Percentiles rank a stretch among this genome's conserved stretches.
These are phyloP conservation scores for Aspergillus pseudotamarii DNA, from an alignment of 2,329 filamentous ascomycete species.

Conservation along the genomic window DNA sequence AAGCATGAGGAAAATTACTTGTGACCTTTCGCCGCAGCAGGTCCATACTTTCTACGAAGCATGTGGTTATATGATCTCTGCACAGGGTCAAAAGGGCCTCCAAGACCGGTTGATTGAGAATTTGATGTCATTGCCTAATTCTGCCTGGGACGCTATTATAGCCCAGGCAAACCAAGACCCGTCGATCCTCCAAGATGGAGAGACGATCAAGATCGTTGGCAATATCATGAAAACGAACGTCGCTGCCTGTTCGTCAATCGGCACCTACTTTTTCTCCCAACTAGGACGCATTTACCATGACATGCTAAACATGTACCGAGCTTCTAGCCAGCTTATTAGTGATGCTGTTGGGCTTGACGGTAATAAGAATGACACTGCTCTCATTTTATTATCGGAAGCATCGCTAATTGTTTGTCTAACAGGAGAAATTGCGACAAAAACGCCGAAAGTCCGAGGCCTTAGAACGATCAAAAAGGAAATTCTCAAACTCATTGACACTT, in stretches of 20 bases:
- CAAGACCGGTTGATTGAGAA: conserved; percentile 91
- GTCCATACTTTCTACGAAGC: conserved; percentile 99
- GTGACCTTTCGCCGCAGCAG: conserved; percentile 92
- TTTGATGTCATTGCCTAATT: conserved; percentile 90
- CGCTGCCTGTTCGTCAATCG: conserved; percentile 95
- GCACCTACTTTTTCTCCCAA: conserved; percentile 96
- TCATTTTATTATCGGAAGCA: background rate
- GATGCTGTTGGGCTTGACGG: conserved; percentile 86
- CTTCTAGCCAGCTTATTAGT: conserved; percentile 94
- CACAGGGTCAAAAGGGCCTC: conserved; percentile 90
- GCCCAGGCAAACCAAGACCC: conserved; percentile 82
- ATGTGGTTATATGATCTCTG: conserved; percentile 98
- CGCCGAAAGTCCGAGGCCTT: conserved; percentile 91
- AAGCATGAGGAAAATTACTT: conserved; percentile 93
- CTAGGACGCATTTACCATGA: conserved; percentile 97
- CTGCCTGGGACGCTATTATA: conserved; percentile 95
- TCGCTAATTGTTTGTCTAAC: background rate
- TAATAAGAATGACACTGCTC: conserved; percentile 41
- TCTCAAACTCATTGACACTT: conserved; percentile 95
- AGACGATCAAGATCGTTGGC: conserved; percentile 97
- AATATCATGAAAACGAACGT: conserved; percentile 99
- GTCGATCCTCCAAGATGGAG: conserved; percentile 81
- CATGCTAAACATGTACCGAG: conserved; percentile 98
- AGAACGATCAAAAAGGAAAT: conserved; percentile 99
- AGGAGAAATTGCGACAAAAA: conserved; percentile 94